Base-by-base conservation (phyloP, 2,329 filamentous ascomycete species). In the Trichophyton verrucosum region DNA sequence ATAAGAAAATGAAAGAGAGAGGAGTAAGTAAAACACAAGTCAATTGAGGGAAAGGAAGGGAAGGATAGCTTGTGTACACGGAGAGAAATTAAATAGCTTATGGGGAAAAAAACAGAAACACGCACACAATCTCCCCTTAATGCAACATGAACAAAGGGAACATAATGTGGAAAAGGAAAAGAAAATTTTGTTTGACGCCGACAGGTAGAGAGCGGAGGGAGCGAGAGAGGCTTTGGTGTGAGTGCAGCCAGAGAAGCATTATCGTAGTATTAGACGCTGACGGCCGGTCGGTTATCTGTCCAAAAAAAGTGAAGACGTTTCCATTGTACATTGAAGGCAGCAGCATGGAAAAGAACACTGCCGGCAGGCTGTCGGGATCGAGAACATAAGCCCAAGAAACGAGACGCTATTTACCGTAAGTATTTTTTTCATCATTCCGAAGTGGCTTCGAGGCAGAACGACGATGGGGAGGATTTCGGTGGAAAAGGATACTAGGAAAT, bases 241-340 rank as follows among this genome's bases (percentile, higher is more conserved):
- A 46, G 42, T 58, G 27, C 56, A 44, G 27, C 56, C 56, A 44
- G 36, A 24, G 56, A 44, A 58, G 56, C 24, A 58, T 42, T 42
- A 58, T 42, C 20, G 36, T 58, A 24, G 36, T 42, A 40, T 20
- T 24, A 58, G 15, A 36, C 13, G 11, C 24, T 24, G 49, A 27
- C 24, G 24, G 30, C 8, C 20, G 17, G 33, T 22, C 13, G 30
- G 53, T 11, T 57, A 44, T 58, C 30, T 46, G 56, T 58, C 36
- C 36, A 58, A 46, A 58, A 58, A 58, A 36, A 11, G 33, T 36
- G 33, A 42, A 44, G 30, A 58, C 6, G 36, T 33, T 24, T 36
- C 27, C 49, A 55, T 33, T 55, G 49, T 17, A 55, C 15, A 55
- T 4, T 27, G 24, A 36, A 36, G 49, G n/a, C 49, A 36, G 27